These are phyloP conservation scores for Arachis monticola DNA, from an alignment of 331 rosid genomes.

Conservation along the genomic window DNA sequence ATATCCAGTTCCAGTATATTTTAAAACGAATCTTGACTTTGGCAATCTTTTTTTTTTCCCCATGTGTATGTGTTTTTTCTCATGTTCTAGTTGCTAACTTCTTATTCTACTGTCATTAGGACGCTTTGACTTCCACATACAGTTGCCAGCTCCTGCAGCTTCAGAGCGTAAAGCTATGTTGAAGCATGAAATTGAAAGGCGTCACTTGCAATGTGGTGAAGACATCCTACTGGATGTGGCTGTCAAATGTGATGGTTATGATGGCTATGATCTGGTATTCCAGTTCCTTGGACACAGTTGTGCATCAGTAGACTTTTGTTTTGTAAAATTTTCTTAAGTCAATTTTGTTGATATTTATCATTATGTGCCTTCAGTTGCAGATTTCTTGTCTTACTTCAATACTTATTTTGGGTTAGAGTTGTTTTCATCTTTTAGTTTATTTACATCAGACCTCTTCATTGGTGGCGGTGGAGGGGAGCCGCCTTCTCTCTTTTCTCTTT, in stretches of 20 bases:
- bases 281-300: slow-evolving; percentile 15
- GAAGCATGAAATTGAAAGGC: slow-evolving; percentile 83
- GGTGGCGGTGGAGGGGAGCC: not conserved
- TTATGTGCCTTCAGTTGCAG: slow-evolving; percentile 1
- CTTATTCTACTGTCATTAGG: slow-evolving; percentile 52
- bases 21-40: slow-evolving; percentile 4
- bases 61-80: slow-evolving; percentile 30
- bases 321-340: slow-evolving; percentile 13
- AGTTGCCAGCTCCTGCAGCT: slow-evolving; percentile 91
- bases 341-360: slow-evolving; percentile 28
- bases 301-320: slow-evolving; percentile 12
- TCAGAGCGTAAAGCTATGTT: slow-evolving; percentile 82
- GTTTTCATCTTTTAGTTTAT: slow-evolving; percentile 10
- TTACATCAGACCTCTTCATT: not conserved
- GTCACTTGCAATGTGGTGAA: slow-evolving; percentile 74
- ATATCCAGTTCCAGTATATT: slow-evolving; percentile 4
- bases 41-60: slow-evolving; percentile 5
- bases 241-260: slow-evolving; percentile 93
- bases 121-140: slow-evolving; percentile 89
- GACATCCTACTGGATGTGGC: slow-evolving; percentile 76
- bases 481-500: not conserved
- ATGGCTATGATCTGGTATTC: slow-evolving; percentile 95
- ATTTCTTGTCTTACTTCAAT: slow-evolving; percentile 8
- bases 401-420: slow-evolving; percentile 15
- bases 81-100: slow-evolving; percentile 33